phyloP scores from a whole-genome alignment of 2,329 filamentous ascomycete species.

The Dryadomyces quercivorus region DNA sequence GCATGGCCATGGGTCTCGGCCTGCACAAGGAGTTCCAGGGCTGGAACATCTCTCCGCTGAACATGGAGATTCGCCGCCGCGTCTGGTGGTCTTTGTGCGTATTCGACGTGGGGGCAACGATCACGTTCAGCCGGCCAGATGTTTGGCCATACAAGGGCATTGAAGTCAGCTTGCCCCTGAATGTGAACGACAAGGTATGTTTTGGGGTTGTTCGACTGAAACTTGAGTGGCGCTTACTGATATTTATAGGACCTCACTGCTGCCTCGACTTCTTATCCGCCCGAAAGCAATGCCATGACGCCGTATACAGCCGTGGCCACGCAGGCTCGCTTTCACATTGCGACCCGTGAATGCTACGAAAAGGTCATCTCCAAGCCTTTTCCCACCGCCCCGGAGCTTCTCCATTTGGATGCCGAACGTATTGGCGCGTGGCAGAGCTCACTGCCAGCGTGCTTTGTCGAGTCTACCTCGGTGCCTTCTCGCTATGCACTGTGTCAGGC shows the following conservation, averaged over 20 bases:
- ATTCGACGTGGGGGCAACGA: slow-evolving; percentile 31
- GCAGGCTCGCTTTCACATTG: slow-evolving; percentile 24
- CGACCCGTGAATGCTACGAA: slow-evolving; percentile 31
- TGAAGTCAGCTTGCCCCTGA: slow-evolving; percentile 14
- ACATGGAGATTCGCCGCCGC: slow-evolving; percentile 21
- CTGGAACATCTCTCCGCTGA: slow-evolving; percentile 11
- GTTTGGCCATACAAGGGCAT: slow-evolving; percentile 15
- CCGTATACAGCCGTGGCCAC: slow-evolving; percentile 27
- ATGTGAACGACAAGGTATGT: slow-evolving; percentile 12
- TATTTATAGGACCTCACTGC: slow-evolving; percentile 18
- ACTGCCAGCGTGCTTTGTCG: slow-evolving; percentile 24
- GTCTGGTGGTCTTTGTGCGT: slow-evolving; percentile 19
- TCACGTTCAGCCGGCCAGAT: slow-evolving; percentile 21
- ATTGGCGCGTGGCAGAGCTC: slow-evolving; percentile 25
- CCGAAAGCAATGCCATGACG: slow-evolving; percentile 25
- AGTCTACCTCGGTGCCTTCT: slow-evolving; percentile 18
- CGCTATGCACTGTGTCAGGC: slow-evolving; percentile 27
- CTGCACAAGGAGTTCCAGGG: slow-evolving; percentile 30
- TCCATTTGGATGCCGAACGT: slow-evolving; percentile 25
- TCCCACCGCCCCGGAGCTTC: slow-evolving; percentile 26
- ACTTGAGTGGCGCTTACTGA: no score
- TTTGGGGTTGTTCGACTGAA: no score
- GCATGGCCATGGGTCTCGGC: slow-evolving; percentile 36
- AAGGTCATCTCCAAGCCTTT: slow-evolving; percentile 31
- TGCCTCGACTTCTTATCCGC: slow-evolving; percentile 20